Percentiles rank a stretch among this genome's conserved stretches.
phyloP scores from a whole-genome alignment of 352 stramenopile species.

The Phytophthora meadii region DNA sequence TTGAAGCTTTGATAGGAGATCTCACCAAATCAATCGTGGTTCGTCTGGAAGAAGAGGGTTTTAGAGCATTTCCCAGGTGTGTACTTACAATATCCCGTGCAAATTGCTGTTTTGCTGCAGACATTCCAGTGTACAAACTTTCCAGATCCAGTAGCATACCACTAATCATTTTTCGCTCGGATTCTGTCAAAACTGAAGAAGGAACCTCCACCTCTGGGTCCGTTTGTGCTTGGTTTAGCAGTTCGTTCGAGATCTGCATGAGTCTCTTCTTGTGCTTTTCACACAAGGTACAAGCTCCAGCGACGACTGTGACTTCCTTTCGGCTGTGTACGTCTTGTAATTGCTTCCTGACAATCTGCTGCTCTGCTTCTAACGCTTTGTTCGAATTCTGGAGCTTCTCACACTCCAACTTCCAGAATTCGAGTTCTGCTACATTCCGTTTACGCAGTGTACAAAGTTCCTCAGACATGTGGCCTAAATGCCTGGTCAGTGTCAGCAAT shows the following conservation, averaged over 20 bases:
- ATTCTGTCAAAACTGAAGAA: slow-evolving; percentile 34
- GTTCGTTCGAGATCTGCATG: slow-evolving; percentile 52
- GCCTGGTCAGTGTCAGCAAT: slow-evolving; percentile 66
- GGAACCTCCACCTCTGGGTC: slow-evolving; percentile 19
- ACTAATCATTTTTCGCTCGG: slow-evolving; percentile 47
- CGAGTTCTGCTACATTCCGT: slow-evolving; percentile 58
- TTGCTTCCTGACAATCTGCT: slow-evolving; percentile 40
- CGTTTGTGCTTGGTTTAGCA: slow-evolving; percentile 25
- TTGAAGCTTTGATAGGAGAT: background rate
- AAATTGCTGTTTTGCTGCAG: slow-evolving; percentile 41
- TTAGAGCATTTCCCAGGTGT: slow-evolving; percentile 17
- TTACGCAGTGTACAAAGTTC: slow-evolving; percentile 75
- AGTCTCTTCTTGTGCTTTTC: slow-evolving; percentile 64
- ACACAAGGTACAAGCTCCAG: slow-evolving; percentile 45
- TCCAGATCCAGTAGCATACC: slow-evolving; percentile 58
- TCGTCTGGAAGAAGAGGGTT: background rate
- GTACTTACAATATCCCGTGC: slow-evolving; percentile 34
- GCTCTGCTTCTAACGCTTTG: slow-evolving; percentile 42
- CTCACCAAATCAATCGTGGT: slow-evolving; percentile 4
- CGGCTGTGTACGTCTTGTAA: slow-evolving; percentile 35
- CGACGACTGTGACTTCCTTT: background rate
- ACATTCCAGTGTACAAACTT: slow-evolving; percentile 49
- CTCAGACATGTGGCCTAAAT: slow-evolving; percentile 72
- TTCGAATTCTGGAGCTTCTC: slow-evolving; percentile 69
- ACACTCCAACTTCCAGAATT: slow-evolving; percentile 75